Evolutionary conservation across 352 stramenopile genomes (phyloP), one percentile per base, ranked within the genome.

Genomic region (Globisporangium paddicum): DNA sequence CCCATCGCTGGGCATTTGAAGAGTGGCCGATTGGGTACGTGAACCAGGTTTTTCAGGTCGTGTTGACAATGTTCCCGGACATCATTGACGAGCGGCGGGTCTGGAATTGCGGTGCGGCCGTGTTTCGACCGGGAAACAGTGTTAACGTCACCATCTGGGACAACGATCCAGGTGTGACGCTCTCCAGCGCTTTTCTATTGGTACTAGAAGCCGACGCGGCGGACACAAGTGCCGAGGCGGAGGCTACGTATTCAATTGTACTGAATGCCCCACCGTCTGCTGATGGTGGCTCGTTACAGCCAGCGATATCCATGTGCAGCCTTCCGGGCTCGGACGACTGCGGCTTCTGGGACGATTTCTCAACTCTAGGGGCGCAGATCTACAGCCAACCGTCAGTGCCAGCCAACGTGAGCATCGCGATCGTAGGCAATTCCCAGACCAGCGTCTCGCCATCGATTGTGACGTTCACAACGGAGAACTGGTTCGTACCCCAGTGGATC

Each of bases 71-170:
- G 69, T 88, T 89, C 50, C 77, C 69, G 1, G 70, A 70, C 8
- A 64, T 73, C 34, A 60, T 84, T 2, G 63, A 65, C 7, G 66
- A 82, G 13, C 60, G 80, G 0, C 79, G 87, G 63, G 55, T 85
- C 0, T 93, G 80, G 80, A 88, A 89, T 35, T 93, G 82, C 21
- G 82, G 80, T 0, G 72, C 78, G 58, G 67, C 64, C 0, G 66
- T 50, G 3, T 87, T 89, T 49, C 60, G 68, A 19, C 67, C 72
- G 4, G 54, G 35, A 7, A 79, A 53, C 49, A 74, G 47, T 16
- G 67, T 90, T 28, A 67, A 77, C 30, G 72, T 90, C 28, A 93
- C 64, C 26, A 67, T 90, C n/a, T 87, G 81, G 80, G 82, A 93
- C 46, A 93, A 93, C 41, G 82, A 93, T 21, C 69, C 80, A 7